Evolutionary conservation across 2,329 filamentous ascomycete genomes (phyloP).

Genomic region (Dryadomyces sulphureus): DNA sequence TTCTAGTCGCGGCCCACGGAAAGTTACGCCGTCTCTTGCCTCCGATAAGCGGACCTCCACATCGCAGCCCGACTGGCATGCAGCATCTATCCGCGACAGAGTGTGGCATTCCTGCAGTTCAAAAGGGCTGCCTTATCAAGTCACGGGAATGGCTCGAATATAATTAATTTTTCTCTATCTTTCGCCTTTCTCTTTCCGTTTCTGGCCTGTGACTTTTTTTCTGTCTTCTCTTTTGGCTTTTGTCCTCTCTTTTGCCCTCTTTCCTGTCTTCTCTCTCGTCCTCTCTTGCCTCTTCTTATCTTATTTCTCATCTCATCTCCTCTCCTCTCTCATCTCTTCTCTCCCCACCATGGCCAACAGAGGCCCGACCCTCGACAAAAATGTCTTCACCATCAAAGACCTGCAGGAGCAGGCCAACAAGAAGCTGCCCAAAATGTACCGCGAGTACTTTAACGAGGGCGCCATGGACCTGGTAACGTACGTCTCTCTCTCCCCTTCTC

Average conservation of each 20-base stretch:
- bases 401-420: conserved; percentile 2
- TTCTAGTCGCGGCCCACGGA: neutral
- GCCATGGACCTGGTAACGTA: conserved; percentile 37
- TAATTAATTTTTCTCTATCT: too few relatives aligned
- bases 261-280: neutral
- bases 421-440: conserved; percentile 5
- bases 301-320: neutral
- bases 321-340: neutral
- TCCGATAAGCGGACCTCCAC: too few relatives aligned
- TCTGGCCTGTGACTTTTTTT: too few relatives aligned
- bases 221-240: too few relatives aligned
- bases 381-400: conserved; percentile 4
- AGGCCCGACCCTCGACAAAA: neutral
- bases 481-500: neutral
- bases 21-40: neutral
- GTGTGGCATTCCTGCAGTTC: too few relatives aligned
- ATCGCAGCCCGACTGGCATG: too few relatives aligned
- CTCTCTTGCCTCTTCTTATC: neutral
- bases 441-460: conserved; percentile 42
- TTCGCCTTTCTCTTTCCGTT: too few relatives aligned
- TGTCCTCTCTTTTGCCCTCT: too few relatives aligned
- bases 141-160: too few relatives aligned
- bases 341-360: conserved; percentile 1
- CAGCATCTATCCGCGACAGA: too few relatives aligned
- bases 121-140: too few relatives aligned